phyloP scores from a whole-genome alignment of 2,329 filamentous ascomycete species.

The Alternaria novae-zelandiae region DNA sequence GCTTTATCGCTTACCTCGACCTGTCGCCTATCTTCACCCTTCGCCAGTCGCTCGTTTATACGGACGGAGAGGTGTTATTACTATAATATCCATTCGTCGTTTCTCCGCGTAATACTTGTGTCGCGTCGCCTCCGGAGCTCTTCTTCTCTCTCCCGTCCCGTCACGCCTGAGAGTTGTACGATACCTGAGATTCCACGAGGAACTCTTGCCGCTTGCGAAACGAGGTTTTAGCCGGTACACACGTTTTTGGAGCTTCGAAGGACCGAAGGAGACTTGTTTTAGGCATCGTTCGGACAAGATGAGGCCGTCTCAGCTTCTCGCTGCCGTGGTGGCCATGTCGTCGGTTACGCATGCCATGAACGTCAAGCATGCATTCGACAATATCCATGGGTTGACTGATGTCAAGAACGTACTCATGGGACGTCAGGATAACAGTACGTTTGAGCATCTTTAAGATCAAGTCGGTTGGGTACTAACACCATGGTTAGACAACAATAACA shows the following conservation, averaged over 20 bases:
- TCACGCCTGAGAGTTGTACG: slow-evolving; percentile 28
- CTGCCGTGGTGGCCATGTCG: slow-evolving; percentile 46
- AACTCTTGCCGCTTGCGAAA: slow-evolving; percentile 16
- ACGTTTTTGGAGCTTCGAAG: not conserved
- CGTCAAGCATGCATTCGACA: slow-evolving; percentile 42
- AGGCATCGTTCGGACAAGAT: slow-evolving; percentile 26
- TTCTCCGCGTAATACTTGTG: slow-evolving; percentile 22
- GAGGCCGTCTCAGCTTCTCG: slow-evolving; percentile 49
- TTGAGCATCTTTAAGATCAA: not conserved
- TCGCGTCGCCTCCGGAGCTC: slow-evolving; percentile 16
- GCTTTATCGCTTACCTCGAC: slow-evolving; percentile 24
- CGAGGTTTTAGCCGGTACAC: slow-evolving; percentile 10
- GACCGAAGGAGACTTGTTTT: not conserved
- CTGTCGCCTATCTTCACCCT: slow-evolving; percentile 14
- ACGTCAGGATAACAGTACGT: slow-evolving; percentile 41
- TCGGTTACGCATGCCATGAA: slow-evolving; percentile 44
- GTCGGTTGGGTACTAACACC: not conserved
- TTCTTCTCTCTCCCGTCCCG: slow-evolving; percentile 26
- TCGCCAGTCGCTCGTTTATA: slow-evolving; percentile 48
- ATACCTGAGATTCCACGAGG: slow-evolving; percentile 19
- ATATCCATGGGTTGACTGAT: slow-evolving; percentile 34
- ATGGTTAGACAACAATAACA: slow-evolving; percentile 1
- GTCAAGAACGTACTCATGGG: slow-evolving; percentile 39
- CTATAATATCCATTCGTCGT: not conserved
- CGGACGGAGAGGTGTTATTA: slow-evolving; percentile 24